Base-by-base conservation (phyloP, 805 yeast species). In the Henningerozyma blattae region DNA sequence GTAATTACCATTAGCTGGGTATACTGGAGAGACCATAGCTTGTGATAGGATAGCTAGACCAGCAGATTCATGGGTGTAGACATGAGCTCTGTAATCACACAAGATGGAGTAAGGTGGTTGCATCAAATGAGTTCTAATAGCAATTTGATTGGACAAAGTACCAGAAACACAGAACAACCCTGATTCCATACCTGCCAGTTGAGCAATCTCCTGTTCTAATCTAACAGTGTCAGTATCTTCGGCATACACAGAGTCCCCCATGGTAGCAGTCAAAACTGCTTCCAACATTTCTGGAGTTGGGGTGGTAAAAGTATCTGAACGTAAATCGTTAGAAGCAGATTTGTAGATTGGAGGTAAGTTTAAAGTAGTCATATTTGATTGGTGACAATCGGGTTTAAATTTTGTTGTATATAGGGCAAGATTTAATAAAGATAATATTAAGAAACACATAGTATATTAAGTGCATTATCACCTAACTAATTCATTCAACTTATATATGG, bases 291-390 rank as follows among this genome's bases (percentile, higher is more conserved):
- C 64, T 22, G 63, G 61, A 1, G 94, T 74, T 16, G 96, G 96
- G 10, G 82, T 80, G 3, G 95, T 86, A 68, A 85, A 84, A 1
- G 96, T 87, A 56, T 87, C 97, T 47, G 89, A 69, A 54, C 77
- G 64, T 45, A 72, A 65, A 43, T 73, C 78, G 52, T 70, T 71
- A 18, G 52, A 40, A 10, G 67, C 59, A 24, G 51, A 29, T 7
- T 38, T 34, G 33, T 56, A 56, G 14, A 35, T 42, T 24, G 50
- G 47, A 14, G 56, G 56, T 37, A 50, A 38, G 31, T 48, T 48
- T 32, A 39, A 40, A 18, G 46, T 47, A 33, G 42, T 35, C 45
- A 39, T 44, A 17, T 17, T 28, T 30, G 12, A n/a, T 27, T 17
- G n/a, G 16, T 8, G 20, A 18, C 7, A 15, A 22, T 15, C 19